These are phyloP conservation scores for Musa beccarii DNA, from an alignment of 176 grass and related monocot species.

Conservation along the genomic window DNA sequence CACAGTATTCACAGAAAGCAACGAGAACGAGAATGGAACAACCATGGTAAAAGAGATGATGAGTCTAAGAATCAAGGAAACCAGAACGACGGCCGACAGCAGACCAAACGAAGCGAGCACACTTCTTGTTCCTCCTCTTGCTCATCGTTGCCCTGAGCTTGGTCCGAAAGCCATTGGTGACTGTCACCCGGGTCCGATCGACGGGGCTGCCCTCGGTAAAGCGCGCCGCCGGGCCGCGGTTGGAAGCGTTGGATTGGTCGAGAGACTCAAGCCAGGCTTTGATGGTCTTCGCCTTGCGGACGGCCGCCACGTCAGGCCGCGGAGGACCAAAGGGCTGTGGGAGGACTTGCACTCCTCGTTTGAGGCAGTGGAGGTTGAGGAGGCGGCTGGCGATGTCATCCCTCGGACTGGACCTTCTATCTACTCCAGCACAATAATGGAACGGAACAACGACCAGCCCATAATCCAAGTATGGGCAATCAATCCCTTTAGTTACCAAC, in stretches of 20 bases:
- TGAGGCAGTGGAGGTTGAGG: conserved; percentile 21
- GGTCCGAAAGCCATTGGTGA: conserved; percentile 27
- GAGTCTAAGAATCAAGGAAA: conserved; percentile 30
- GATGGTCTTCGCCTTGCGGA: conserved; percentile 36
- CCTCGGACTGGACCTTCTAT: conserved; percentile 4
- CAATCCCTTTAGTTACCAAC: too few species aligned
- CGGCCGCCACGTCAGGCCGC: conserved; percentile 20
- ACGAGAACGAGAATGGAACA: too few species aligned
- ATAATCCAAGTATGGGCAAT: too few species aligned
- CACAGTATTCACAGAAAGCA: too few species aligned
- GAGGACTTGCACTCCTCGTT: conserved; percentile 27
- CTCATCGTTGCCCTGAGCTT: conserved; percentile 38
- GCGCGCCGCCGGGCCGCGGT: conserved; percentile 14
- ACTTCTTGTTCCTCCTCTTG: conserved; percentile 24
- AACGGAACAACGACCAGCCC: too few species aligned
- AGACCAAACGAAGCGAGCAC: conserved; percentile 5
- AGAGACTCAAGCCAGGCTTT: conserved; percentile 29
- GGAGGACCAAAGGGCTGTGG: conserved; percentile 26
- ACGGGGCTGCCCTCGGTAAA: conserved; percentile 32
- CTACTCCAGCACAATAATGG: too few species aligned
- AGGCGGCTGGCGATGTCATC: conserved; percentile 24
- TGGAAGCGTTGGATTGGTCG: conserved; percentile 29
- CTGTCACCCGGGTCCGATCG: conserved; percentile 25
- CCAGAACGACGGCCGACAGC: conserved; percentile 18
- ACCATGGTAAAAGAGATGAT: too few species aligned